Evolutionary conservation across 495 filamentous ascomycete species (phyloP).

Genomic region (Penicillium subrubescens): DNA sequence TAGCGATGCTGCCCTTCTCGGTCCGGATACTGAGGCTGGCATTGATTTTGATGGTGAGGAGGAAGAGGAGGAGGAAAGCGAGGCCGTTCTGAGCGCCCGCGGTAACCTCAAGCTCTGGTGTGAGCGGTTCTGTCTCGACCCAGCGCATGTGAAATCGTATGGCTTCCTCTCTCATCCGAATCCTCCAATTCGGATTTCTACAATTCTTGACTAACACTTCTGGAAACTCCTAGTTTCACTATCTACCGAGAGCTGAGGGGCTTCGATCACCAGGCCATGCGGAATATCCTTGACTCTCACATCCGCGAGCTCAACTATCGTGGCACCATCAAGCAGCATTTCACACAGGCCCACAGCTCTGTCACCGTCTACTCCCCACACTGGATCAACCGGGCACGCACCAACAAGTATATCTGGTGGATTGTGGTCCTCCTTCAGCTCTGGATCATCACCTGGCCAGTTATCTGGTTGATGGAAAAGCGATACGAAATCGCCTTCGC

Average conservation of each 20-base stretch:
- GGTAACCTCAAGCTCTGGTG: slow-evolving; percentile 40
- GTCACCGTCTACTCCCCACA: slow-evolving; percentile 50
- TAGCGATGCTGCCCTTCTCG: slow-evolving; percentile 19
- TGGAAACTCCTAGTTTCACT: slow-evolving; percentile 34
- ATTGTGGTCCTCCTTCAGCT: slow-evolving; percentile 43
- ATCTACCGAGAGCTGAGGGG: slow-evolving; percentile 38
- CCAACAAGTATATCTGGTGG: slow-evolving; percentile 42
- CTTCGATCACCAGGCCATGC: slow-evolving; percentile 36
- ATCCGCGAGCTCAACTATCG: slow-evolving; percentile 47
- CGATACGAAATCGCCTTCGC: slow-evolving; percentile 41
- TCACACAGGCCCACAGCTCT: slow-evolving; percentile 26
- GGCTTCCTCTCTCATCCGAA: neutral
- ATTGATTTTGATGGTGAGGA: neutral
- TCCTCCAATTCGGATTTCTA: neutral
- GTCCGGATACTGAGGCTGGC: slow-evolving; percentile 11
- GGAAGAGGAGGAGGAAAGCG: neutral
- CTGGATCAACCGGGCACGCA: slow-evolving; percentile 47
- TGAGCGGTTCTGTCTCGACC: slow-evolving; percentile 42
- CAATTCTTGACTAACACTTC: neutral
- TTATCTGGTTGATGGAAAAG: slow-evolving; percentile 45
- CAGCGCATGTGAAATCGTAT: slow-evolving; percentile 46
- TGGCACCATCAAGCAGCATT: slow-evolving; percentile 32
- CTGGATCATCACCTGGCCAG: slow-evolving; percentile 48
- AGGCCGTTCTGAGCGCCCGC: slow-evolving; percentile 4
- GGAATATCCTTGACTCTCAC: slow-evolving; percentile 37